Base-by-base conservation (phyloP, 176 grass and related monocot genomes). In the Ensete glaucum region DNA sequence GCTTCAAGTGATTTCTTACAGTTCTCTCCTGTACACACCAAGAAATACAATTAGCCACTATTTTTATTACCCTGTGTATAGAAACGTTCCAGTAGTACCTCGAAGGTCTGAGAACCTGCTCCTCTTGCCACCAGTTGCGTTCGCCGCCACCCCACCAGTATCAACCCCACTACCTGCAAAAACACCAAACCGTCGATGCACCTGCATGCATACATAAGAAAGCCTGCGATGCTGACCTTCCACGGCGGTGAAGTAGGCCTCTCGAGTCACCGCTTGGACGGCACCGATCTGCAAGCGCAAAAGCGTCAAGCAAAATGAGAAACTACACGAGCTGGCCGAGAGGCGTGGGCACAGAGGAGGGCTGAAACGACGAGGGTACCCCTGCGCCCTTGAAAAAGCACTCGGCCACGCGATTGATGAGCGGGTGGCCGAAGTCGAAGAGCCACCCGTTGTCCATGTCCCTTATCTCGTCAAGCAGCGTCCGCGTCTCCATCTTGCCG, bases 341-440 rank as follows among this genome's bases (percentile, higher is more conserved):
- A 53, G 52, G 1, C 19, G 0, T 11, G 50, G 20, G 70, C 1
- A 21, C 53, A 58, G 20, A 25, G n/a, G 14, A 23, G 25, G 26
- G 12, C 23, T 2, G 10, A 19, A 55, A 49, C 23, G 62, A 19
- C 0, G 69, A 60, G 10, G 54, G 56, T 75, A 97, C 90, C 77
- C 94, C 90, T 8, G 94, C 88, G 54, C 88, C 94, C 85, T 83
- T 91, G 68, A 91, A 84, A 69, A 98, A 98, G 88, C 94, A 93
- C 52, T 93, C 90, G 13, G 90, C 88, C 34, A 98, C 54, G 63
- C 88, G 88, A 85, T 91, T 91, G 77, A 93, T 71, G 80, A 93
- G 84, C 3, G 90, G 88, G 62, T 93, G 90, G 56, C 90, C 94
- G 16, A 98, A 85, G 80, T 98, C 90, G 52, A 91, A 84, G 72